phyloP scores from a whole-genome alignment of 2,329 filamentous ascomycete species.

The Penicillium corylophilum region DNA sequence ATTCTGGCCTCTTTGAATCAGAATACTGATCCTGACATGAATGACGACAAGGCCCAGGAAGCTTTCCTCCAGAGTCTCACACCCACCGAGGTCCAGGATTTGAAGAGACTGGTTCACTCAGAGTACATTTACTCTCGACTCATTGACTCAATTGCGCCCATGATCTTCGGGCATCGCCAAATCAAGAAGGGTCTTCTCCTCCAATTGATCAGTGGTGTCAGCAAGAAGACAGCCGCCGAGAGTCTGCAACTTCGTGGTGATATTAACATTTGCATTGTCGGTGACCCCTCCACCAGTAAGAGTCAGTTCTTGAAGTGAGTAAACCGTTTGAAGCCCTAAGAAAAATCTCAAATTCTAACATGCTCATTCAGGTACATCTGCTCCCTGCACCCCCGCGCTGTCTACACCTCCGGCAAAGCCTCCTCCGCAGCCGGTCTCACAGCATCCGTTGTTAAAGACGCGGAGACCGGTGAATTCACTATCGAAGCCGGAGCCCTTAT shows the following conservation, averaged over 20 bases:
- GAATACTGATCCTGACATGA: conserved; percentile 65
- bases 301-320: conserved; percentile 87
- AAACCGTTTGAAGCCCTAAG: too few species aligned
- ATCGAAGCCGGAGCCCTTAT: conserved; percentile 98
- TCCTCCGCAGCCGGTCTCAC: conserved; percentile 97
- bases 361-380: conserved; percentile 68
- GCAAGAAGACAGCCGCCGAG: conserved; percentile 79
- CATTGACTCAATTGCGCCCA: conserved; percentile 91
- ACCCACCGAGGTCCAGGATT: conserved; percentile 81
- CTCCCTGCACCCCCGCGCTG: conserved; percentile 90
- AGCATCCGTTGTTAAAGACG: conserved; percentile 94
- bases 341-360: not conserved
- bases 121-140: conserved; percentile 92
- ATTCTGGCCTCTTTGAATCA: conserved; percentile 83
- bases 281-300: conserved; percentile 94
- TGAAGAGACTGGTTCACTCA: conserved; percentile 89
- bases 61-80: conserved; percentile 85
- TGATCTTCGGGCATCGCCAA: conserved; percentile 94
- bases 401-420: conserved; percentile 97
- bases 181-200: conserved; percentile 96
- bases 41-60: conserved; percentile 82
- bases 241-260: conserved; percentile 95
- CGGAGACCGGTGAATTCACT: conserved; percentile 97
- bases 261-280: conserved; percentile 98
- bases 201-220: conserved; percentile 93